A percentile compares a stretch with the other conserved stretches of the same genome.
phyloP scores from a whole-genome alignment of 176 grass and related monocot genomes.

The Ampelocalamus luodianensis region DNA sequence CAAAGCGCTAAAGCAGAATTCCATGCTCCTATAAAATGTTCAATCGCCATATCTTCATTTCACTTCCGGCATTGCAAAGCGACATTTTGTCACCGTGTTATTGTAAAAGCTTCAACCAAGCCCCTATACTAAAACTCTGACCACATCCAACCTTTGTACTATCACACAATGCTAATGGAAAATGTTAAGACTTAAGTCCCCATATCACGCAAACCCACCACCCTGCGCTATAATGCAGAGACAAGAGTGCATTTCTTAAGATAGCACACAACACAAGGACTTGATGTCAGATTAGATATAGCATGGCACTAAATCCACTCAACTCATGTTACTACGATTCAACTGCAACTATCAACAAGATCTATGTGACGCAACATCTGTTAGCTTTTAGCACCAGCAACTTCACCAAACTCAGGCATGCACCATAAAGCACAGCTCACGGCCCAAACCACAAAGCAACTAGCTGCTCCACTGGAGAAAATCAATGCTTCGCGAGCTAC shows the following conservation, averaged over 20 bases:
- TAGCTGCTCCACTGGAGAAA: conserved; percentile 3
- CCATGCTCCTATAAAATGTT: neutral
- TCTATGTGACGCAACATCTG: neutral
- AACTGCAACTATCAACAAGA: neutral
- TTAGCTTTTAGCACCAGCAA: conserved; percentile 5
- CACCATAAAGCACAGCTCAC: neutral
- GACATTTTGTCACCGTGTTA: neutral
- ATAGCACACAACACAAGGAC: neutral
- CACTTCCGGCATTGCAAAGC: neutral
- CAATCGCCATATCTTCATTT: neutral
- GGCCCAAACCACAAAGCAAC: neutral
- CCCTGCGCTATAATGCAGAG: neutral
- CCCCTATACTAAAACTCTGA: neutral
- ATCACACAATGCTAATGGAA: neutral
- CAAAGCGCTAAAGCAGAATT: neutral
- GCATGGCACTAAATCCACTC: neutral
- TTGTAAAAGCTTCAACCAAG: neutral
- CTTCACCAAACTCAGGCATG: neutral
- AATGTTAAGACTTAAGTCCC: neutral
- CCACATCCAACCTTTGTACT: neutral
- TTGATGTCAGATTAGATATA: conserved; percentile 23
- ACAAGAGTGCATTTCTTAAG: neutral
- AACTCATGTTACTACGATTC: neutral
- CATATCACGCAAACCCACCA: neutral
- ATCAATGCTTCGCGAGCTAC: neutral